Conservation (phyloP, 768 basidiomycete species). For the Leccinellum rugosiceps region DNA sequence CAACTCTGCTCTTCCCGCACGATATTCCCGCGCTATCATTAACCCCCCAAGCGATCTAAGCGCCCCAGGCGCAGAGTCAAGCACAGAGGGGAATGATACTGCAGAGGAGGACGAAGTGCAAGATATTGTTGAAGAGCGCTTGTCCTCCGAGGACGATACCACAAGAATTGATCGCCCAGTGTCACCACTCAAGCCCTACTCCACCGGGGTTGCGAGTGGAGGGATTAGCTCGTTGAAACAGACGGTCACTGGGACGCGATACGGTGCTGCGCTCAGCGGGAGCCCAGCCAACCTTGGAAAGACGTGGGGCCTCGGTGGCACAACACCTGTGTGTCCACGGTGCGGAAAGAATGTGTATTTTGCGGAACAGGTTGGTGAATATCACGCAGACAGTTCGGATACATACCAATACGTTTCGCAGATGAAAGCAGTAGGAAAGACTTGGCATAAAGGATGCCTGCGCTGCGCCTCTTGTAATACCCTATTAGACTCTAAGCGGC, state of each 20-base stretch:
- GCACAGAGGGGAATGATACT: conserved; percentile 27
- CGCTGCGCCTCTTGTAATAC: conserved; percentile 73
- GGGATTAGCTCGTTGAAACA: conserved; percentile 34
- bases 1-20: conserved; percentile 40
- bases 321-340: conserved; percentile 59
- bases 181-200: conserved; percentile 22
- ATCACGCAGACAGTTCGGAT: not conserved
- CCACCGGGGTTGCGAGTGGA: conserved; percentile 19
- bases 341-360: conserved; percentile 82
- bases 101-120: conserved; percentile 23
- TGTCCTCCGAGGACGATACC: conserved; percentile 27
- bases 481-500: conserved; percentile 62
- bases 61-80: conserved; percentile 5
- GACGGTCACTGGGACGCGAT: conserved; percentile 61
- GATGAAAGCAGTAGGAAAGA: conserved; percentile 81
- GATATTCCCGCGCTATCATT: conserved; percentile 24
- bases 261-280: conserved; percentile 53
- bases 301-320: conserved; percentile 50
- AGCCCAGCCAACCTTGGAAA: conserved; percentile 40
- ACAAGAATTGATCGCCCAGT: conserved; percentile 36
- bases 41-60: conserved; percentile 13
- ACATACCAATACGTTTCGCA: conserved; percentile 26
- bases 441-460: conserved; percentile 74
- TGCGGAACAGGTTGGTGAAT: conserved; percentile 64
- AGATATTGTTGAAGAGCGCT: conserved; percentile 28